Evolutionary conservation across 257 asterid species (phyloP).

Genomic region (Nicotiana sylvestris): DNA sequence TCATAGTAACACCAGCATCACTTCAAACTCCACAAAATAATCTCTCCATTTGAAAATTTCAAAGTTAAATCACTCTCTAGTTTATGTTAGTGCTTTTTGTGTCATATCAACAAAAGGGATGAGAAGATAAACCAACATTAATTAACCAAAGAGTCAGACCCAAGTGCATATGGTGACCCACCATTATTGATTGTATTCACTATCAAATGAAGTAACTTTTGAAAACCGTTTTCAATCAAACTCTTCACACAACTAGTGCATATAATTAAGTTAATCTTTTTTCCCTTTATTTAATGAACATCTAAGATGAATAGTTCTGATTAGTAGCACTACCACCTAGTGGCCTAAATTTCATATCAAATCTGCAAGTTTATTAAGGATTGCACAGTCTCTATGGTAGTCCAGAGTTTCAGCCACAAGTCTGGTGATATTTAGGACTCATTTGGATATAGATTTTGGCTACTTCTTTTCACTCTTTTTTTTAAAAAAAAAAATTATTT

Average conservation of each 20-base stretch:
- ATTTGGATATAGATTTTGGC: neutral
- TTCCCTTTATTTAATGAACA: too few species aligned
- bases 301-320: too few species aligned
- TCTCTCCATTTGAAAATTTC: neutral
- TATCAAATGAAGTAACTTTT: neutral
- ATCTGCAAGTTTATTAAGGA: neutral
- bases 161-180: slow-evolving; percentile 9
- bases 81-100: slow-evolving; percentile 9
- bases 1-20: neutral
- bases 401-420: too few species aligned
- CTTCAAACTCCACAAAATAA: neutral
- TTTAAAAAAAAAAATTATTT: too few species aligned
- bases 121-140: neutral
- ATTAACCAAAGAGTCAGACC: neutral
- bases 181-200: neutral
- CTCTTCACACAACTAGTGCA: neutral
- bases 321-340: neutral
- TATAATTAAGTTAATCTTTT: too few species aligned
- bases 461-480: too few species aligned
- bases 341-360: neutral
- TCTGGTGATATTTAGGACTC: too few species aligned
- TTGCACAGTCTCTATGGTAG: neutral
- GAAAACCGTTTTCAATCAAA: slow-evolving; percentile 1
- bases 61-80: neutral
- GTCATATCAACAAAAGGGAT: neutral